A percentile compares a stretch with the other conserved stretches of the same genome.
phyloP scores from a whole-genome alignment of 257 asterid genomes.

The Solanum bukasovii region DNA sequence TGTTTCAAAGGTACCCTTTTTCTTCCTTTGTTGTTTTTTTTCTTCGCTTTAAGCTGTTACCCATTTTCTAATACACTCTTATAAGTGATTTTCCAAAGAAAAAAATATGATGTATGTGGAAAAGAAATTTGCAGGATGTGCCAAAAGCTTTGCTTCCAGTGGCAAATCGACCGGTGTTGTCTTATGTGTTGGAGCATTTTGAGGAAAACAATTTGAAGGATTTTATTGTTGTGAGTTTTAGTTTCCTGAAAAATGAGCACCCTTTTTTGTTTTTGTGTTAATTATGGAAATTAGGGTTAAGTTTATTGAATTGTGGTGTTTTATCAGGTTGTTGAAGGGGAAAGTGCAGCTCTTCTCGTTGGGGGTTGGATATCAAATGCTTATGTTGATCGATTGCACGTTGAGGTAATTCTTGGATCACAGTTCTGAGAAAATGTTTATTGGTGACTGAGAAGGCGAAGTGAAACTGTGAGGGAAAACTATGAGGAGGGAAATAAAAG shows the following conservation, averaged over 20 bases:
- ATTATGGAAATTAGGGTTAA: neutral
- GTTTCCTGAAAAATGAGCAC: neutral
- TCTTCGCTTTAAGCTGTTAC: neutral
- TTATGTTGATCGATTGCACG: constrained; percentile 73
- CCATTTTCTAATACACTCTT: neutral
- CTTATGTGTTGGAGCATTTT: constrained; percentile 75
- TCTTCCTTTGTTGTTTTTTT: neutral
- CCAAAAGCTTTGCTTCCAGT: constrained; percentile 86
- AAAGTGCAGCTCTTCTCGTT: constrained; percentile 67
- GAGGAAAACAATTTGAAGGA: constrained; percentile 65
- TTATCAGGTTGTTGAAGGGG: constrained; percentile 83
- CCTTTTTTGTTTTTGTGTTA: neutral
- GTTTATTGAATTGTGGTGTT: constrained; percentile 3
- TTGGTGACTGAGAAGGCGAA: neutral
- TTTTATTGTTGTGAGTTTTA: constrained; percentile 59
- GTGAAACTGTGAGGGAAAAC: neutral
- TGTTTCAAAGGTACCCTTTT: constrained; percentile 57
- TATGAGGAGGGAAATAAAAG: neutral
- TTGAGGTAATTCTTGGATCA: constrained; percentile 46
- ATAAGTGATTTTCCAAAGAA: neutral
- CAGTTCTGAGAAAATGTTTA: neutral
- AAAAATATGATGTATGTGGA: neutral
- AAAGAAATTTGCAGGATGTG: constrained; percentile 47
- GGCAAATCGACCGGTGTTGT: constrained; percentile 79
- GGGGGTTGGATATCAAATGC: constrained; percentile 84